phyloP scores from a whole-genome alignment of 345 rosid species.

The Gossypium anomalum region DNA sequence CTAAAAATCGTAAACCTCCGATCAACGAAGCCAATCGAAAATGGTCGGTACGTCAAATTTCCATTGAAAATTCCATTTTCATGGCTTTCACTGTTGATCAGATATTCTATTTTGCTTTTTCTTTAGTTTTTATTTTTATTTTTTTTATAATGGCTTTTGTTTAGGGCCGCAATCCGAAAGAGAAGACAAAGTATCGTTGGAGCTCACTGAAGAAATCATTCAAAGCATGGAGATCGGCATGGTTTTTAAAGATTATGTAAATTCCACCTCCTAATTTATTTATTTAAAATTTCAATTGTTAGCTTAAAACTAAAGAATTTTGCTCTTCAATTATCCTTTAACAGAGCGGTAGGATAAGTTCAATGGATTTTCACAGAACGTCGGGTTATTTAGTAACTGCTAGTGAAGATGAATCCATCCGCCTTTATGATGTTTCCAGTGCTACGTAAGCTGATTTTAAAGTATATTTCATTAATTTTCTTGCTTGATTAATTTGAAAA shows the following conservation, averaged over 20 bases:
- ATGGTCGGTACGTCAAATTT: conserved; percentile 34
- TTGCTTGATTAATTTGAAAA: neutral
- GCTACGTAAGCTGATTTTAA: conserved; percentile 46
- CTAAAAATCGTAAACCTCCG: neutral
- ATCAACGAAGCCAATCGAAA: neutral
- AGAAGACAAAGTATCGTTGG: conserved; percentile 69
- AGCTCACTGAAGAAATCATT: conserved; percentile 74
- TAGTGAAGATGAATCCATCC: conserved; percentile 95
- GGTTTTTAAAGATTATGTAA: conserved; percentile 81
- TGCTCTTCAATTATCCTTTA: neutral
- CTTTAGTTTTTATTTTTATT: neutral
- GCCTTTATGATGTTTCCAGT: conserved; percentile 65
- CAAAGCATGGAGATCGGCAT: conserved; percentile 96
- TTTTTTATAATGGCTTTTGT: neutral
- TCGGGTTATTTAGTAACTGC: conserved; percentile 88
- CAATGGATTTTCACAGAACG: conserved; percentile 85
- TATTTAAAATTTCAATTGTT: neutral
- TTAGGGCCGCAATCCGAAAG: conserved; percentile 45
- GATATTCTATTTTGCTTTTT: neutral
- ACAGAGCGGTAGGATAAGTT: conserved; percentile 84
- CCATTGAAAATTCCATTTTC: neutral
- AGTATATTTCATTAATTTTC: neutral
- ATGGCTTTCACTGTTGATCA: neutral
- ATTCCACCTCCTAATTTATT: neutral
- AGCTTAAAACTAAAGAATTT: neutral